Evolutionary conservation across 371 early-diverging fungal species (phyloP).

Genomic region (Chytridium lagenaria): DNA sequence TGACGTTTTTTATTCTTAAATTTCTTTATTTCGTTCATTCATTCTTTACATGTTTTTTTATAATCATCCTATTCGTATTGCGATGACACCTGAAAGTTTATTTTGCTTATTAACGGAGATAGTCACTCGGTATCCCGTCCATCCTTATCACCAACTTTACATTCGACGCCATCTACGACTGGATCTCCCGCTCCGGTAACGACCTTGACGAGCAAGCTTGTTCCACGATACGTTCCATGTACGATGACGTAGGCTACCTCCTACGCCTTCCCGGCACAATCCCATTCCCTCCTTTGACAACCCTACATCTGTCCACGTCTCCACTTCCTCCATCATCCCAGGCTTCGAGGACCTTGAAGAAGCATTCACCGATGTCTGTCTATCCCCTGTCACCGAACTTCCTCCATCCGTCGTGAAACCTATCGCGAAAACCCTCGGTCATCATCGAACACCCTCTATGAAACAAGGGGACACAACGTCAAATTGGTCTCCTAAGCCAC

Average conservation of each 20-base stretch:
- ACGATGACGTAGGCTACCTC: conserved; percentile 64
- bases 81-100: conserved; percentile 1
- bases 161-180: conserved; percentile 74
- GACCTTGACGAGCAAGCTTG: conserved; percentile 60
- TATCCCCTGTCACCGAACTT: not conserved
- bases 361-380: not conserved
- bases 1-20: conserved; percentile 1
- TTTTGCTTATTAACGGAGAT: not conserved
- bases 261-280: conserved; percentile 75
- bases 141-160: conserved; percentile 79
- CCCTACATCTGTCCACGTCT: not conserved
- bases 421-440: not conserved
- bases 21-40: not conserved
- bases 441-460: not conserved
- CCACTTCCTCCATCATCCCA: not conserved
- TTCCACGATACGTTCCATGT: conserved; percentile 59
- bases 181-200: conserved; percentile 45
- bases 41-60: no score
- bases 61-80: no score
- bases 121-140: conserved; percentile 62
- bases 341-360: not conserved
- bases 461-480: conserved; percentile 8
- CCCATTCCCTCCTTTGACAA: conserved; percentile 54
- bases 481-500: not conserved
- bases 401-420: not conserved